A percentile compares a stretch with the other conserved stretches of the same genome.
Conservation (phyloP, 2,329 filamentous ascomycete species). For the Aureobasidium sp. region DNA sequence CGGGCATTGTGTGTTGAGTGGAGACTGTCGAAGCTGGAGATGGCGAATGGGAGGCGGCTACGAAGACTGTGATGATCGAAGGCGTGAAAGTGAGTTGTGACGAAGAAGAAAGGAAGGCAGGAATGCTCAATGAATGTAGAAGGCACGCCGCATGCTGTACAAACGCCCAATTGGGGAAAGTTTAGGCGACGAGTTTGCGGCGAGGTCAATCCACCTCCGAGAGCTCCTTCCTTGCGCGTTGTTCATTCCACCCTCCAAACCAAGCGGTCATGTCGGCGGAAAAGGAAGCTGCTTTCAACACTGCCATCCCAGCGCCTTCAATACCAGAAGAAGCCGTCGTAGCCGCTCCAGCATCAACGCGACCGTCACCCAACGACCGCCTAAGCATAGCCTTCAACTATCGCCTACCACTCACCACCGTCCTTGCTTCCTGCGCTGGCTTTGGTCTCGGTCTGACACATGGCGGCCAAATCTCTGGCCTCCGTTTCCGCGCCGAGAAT, state of each 20-base stretch:
- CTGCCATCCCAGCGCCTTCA: background rate
- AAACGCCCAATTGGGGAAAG: background rate
- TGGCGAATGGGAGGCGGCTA: background rate
- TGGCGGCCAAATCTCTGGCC: slow-evolving; percentile 29
- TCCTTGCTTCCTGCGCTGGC: slow-evolving; percentile 24
- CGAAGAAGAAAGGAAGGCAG: background rate
- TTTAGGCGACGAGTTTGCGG: background rate
- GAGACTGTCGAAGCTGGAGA: background rate
- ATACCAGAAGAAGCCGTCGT: background rate
- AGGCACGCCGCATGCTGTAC: background rate
- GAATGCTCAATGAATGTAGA: background rate
- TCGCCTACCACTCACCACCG: slow-evolving; percentile 27
- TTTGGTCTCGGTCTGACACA: slow-evolving; percentile 29
- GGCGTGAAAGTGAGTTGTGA: background rate
- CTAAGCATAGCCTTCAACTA: slow-evolving; percentile 28
- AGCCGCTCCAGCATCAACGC: background rate
- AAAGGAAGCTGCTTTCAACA: background rate
- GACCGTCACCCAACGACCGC: slow-evolving; percentile 21
- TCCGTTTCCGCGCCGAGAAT: slow-evolving; percentile 91
- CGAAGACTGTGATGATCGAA: background rate
- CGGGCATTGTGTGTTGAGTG: slow-evolving; percentile 18
- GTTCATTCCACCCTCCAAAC: background rate
- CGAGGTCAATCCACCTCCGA: slow-evolving; percentile 7
- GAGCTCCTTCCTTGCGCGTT: background rate
- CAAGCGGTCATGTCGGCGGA: slow-evolving; percentile 4